phyloP scores from a whole-genome alignment of 257 asterid species.

The Plantago elongata region DNA sequence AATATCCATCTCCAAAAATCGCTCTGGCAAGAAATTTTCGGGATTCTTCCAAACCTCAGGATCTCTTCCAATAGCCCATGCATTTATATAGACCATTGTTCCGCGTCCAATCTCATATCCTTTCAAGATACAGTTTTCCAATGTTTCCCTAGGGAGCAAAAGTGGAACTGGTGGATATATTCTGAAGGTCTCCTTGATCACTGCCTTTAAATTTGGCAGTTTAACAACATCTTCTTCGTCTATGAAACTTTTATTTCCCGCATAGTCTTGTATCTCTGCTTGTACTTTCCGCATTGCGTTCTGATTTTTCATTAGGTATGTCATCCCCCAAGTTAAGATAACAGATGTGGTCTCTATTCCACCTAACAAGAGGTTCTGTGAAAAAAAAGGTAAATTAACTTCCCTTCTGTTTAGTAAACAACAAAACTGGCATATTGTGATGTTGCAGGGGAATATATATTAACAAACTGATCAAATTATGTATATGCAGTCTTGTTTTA shows the following conservation, averaged over 20 bases:
- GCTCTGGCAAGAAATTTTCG: neutral
- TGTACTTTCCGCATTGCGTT: slow-evolving; percentile 23
- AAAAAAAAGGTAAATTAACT: neutral
- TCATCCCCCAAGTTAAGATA: slow-evolving; percentile 24
- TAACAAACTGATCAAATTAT: too few relatives aligned
- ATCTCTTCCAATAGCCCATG: slow-evolving; percentile 5
- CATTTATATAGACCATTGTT: slow-evolving; percentile 2
- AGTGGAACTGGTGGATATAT: slow-evolving; percentile 21
- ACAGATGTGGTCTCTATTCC: slow-evolving; percentile 27
- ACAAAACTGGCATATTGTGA: too few relatives aligned
- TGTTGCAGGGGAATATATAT: too few relatives aligned
- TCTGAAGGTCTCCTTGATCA: slow-evolving; percentile 24
- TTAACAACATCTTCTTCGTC: slow-evolving; percentile 18
- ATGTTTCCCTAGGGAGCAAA: neutral
- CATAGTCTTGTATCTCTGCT: slow-evolving; percentile 20
- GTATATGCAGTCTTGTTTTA: too few relatives aligned
- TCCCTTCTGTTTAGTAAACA: too few relatives aligned
- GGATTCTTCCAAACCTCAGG: neutral
- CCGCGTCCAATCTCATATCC: neutral
- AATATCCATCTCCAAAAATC: neutral
- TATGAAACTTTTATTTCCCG: slow-evolving; percentile 14
- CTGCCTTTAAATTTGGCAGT: slow-evolving; percentile 27
- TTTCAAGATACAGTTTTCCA: neutral
- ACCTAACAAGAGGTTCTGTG: slow-evolving; percentile 27
- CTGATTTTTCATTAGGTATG: slow-evolving; percentile 24